Evolutionary conservation across 176 grass and related monocot species (phyloP).

Genomic region (bread wheat (Triticum aestivum)): IWGSC_CS_RefSeq_v2.1 NC_057807.1:594542564-594543063

Average conservation of each 20-base stretch:
- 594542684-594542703: not conserved
- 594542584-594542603: too few relatives aligned
- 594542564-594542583: too few relatives aligned
- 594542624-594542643: not conserved
- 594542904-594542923: too few relatives aligned
- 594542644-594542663: not conserved
- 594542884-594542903: too few relatives aligned
- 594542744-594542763: not conserved
- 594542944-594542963: too few relatives aligned
- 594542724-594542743: not conserved
- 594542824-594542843: not conserved
- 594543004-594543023: too few relatives aligned
- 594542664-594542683: not conserved
- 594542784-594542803: not conserved
- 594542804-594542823: not conserved
- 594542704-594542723: not conserved
- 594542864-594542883: not conserved
- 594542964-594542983: too few relatives aligned
- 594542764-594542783: constrained; percentile 7
- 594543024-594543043: too few relatives aligned
- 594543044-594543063: too few relatives aligned
- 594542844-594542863: not conserved
- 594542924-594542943: too few relatives aligned
- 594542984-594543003: too few relatives aligned
- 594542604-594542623: too few relatives aligned